Conservation (phyloP, 805 yeast species). For the Starmera amethionina region DNA sequence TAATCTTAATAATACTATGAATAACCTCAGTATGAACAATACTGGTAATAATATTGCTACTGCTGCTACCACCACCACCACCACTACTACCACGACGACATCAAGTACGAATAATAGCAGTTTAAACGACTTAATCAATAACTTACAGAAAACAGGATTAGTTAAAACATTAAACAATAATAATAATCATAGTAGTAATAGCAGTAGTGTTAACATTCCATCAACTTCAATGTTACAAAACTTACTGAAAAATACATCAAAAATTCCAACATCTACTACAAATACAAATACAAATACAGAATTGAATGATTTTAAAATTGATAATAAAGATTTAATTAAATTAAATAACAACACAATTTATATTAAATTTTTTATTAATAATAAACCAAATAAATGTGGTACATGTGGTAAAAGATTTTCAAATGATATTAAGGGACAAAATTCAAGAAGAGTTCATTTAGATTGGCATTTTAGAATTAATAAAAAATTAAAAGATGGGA, state of each 20-base stretch:
- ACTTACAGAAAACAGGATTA: conserved; percentile 12
- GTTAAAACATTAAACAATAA: conserved; percentile 5
- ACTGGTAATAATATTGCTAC: background rate
- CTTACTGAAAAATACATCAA: background rate
- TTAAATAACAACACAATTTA: conserved; percentile 35
- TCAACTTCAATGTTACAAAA: conserved; percentile 4
- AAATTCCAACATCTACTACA: conserved; percentile 1
- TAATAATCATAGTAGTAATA: too few species aligned
- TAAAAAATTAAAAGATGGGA: conserved; percentile 53
- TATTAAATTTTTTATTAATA: conserved; percentile 4
- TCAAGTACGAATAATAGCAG: conserved; percentile 4
- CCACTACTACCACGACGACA: background rate
- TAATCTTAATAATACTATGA: too few species aligned
- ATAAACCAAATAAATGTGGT: conserved; percentile 70
- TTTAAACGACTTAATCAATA: conserved; percentile 9
- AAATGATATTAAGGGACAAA: conserved; percentile 44
- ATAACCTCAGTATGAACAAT: too few species aligned
- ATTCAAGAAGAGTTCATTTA: conserved; percentile 53
- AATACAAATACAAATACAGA: conserved; percentile 3
- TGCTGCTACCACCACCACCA: background rate
- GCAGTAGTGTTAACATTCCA: conserved; percentile 1
- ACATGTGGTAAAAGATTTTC: conserved; percentile 84
- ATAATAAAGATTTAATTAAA: conserved; percentile 19
- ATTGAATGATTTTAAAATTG: conserved; percentile 17
- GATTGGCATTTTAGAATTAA: conserved; percentile 97